Base-by-base conservation (phyloP, 164 flowering plant genomes). In the Paratinospora sagittata region DNA sequence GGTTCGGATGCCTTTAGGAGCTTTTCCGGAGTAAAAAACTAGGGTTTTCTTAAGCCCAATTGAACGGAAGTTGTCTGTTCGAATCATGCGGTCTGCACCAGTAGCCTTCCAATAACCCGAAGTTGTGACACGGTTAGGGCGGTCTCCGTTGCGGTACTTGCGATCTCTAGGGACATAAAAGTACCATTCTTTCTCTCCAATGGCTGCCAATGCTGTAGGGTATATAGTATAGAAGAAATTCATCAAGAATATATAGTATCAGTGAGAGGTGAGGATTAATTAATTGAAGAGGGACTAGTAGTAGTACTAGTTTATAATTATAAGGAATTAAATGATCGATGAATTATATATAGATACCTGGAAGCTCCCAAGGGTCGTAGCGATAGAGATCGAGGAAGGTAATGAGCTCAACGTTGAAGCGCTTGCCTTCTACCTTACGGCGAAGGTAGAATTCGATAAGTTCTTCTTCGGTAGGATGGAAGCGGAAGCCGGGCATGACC, bases 91-190 rank as follows among this genome's bases (percentile, higher is more conserved):
- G 75, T 95, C 98, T 0, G 98, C 98, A 21, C 98, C 98, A 0
- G 98, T 95, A 0, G 98, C 98, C 81, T 95, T 95, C 98, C 98
- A 95, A 71, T 92, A 95, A 6, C 98, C 98, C 0, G 98, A 92
- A 27, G 94, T 90, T 0, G 98, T 95, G 21, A 95, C 98, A 0
- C 98, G 86, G 68, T 95, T 95, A 0, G 98, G 98, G 61, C 98
- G 68, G 76, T 95, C 98, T 13, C 98, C 98, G 70, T 95, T 95
- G 2, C 98, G 72, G 57, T 95, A 95, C 82, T 95, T 95, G 10
- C 97, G 78, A 77, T 95, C 98, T 71, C 98, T 78, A 0, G 98
- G 98, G 73, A 95, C 98, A 74, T 95, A 95, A 75, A 95, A 95
- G 81, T 81, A 95, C 97, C 98, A 95, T 69, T 95, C 98, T 68